Conservation (phyloP, 1,284 basidiomycete species). For the Marasmius tenuissimus region DNA sequence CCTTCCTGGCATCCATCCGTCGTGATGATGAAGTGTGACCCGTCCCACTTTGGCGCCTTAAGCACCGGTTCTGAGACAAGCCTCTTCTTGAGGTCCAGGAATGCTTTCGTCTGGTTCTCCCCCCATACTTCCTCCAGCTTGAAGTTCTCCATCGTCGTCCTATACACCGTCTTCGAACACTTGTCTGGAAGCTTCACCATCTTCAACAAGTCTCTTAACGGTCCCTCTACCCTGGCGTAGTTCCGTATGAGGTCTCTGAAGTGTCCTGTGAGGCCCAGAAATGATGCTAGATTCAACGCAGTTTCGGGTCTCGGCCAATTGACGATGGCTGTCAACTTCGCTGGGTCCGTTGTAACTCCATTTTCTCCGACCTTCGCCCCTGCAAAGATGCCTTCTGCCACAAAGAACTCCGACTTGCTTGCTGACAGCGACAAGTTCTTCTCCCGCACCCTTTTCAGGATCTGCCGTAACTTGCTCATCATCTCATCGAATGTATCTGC, state of each 20-base stretch:
- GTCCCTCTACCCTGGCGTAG: neutral
- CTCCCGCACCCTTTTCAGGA: conserved; percentile 22
- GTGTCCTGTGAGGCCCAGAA: neutral
- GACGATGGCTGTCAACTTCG: conserved; percentile 32
- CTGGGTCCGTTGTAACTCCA: conserved; percentile 30
- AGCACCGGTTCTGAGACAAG: conserved; percentile 17
- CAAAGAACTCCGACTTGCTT: conserved; percentile 29
- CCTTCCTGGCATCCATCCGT: conserved; percentile 7
- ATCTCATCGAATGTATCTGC: conserved; percentile 25
- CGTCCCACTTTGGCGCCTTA: conserved; percentile 11
- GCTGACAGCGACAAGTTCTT: conserved; percentile 29
- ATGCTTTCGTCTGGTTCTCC: conserved; percentile 13
- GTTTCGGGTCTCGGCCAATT: conserved; percentile 30
- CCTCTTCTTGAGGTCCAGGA: conserved; percentile 15
- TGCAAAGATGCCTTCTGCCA: conserved; percentile 29
- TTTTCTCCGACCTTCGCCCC: too few relatives aligned
- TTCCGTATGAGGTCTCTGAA: neutral
- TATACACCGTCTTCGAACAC: neutral
- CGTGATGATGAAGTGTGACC: conserved; percentile 18
- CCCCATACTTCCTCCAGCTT: conserved; percentile 7
- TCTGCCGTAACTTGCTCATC: conserved; percentile 18
- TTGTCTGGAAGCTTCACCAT: neutral
- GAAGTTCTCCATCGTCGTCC: neutral
- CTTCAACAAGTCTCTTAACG: neutral
- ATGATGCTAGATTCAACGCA: neutral